Evolutionary conservation across 139 green algal genomes (phyloP).

Genomic region (Haematococcus sp.): DNA sequence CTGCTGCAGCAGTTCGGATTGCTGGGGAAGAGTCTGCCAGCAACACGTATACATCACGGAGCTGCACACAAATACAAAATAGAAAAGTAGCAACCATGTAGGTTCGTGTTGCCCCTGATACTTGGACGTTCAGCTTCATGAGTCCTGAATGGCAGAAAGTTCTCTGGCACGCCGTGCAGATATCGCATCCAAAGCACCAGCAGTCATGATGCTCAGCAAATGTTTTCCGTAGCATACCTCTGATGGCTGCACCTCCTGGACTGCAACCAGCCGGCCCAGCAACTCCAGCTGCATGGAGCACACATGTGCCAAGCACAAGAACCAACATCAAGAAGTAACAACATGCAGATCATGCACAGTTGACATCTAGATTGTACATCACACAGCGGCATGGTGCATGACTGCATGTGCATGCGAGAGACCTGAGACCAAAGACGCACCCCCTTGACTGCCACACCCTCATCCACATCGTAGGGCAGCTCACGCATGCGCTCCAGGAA

Average conservation of each 20-base stretch:
- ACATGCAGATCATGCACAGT: not conserved
- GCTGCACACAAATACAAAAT: not conserved
- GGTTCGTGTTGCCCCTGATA: too few relatives aligned
- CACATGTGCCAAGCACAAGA: not conserved
- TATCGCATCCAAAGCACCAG: too few relatives aligned
- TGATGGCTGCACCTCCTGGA: conserved; percentile 3
- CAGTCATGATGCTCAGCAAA: not conserved
- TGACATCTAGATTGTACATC: not conserved
- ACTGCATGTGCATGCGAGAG: not conserved
- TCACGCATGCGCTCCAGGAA: conserved; percentile 81
- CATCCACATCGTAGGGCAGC: conserved; percentile 79
- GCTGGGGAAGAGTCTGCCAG: conserved; percentile 3
- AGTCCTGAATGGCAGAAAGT: too few relatives aligned
- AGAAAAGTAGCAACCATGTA: not conserved
- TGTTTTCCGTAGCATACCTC: conserved; percentile 2
- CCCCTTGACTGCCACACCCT: conserved; percentile 72
- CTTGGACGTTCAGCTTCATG: too few relatives aligned
- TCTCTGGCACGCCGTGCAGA: too few relatives aligned
- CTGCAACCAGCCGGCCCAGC: conserved; percentile 3
- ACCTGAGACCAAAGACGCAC: too few relatives aligned
- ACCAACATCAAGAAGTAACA: conserved; percentile 6
- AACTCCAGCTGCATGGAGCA: conserved; percentile 9
- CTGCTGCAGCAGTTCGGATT: not conserved
- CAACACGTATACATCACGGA: conserved; percentile 10
- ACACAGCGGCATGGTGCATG: not conserved